Evolutionary conservation across 805 yeast genomes (phyloP).

Genomic region (Saccharomycopsis sp.): DNA sequence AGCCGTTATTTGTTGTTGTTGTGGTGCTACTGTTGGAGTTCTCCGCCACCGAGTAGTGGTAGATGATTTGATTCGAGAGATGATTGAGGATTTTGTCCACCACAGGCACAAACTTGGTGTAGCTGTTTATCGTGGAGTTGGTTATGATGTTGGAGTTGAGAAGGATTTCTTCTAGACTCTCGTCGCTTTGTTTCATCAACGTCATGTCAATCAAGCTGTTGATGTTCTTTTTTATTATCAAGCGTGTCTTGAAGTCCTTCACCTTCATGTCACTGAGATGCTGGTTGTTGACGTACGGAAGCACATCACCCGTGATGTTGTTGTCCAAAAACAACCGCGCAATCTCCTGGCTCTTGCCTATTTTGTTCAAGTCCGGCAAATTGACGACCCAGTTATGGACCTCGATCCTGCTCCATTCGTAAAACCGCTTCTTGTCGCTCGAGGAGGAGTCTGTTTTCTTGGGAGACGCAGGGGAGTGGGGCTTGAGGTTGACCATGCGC

Average conservation of each 20-base stretch:
- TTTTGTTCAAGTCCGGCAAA: conserved; percentile 16
- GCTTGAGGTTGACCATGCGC: conserved; percentile 1
- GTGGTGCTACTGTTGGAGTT: background rate
- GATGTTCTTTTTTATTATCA: conserved; percentile 18
- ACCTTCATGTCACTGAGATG: conserved; percentile 19
- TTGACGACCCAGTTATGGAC: conserved; percentile 21
- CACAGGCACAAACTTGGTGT: conserved; percentile 5
- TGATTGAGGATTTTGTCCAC: conserved; percentile 10
- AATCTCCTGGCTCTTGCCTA: conserved; percentile 18
- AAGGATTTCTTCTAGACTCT: conserved; percentile 7
- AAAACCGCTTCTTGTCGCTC: conserved; percentile 14
- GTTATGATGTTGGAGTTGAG: conserved; percentile 6
- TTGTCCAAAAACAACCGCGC: conserved; percentile 18
- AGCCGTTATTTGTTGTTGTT: background rate
- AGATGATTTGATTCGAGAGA: conserved; percentile 11
- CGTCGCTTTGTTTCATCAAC: conserved; percentile 4
- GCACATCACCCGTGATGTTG: conserved; percentile 19
- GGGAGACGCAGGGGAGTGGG: conserved; percentile 17
- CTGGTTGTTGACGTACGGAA: conserved; percentile 16
- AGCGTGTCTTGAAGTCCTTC: conserved; percentile 13
- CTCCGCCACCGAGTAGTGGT: conserved; percentile 1
- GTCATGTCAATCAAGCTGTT: conserved; percentile 6
- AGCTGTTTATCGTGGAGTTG: conserved; percentile 1
- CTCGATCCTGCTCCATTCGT: conserved; percentile 20
- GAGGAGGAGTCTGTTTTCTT: conserved; percentile 14